Conservation (phyloP, 2,329 filamentous ascomycete species). For the Alternaria gaisen region DNA sequence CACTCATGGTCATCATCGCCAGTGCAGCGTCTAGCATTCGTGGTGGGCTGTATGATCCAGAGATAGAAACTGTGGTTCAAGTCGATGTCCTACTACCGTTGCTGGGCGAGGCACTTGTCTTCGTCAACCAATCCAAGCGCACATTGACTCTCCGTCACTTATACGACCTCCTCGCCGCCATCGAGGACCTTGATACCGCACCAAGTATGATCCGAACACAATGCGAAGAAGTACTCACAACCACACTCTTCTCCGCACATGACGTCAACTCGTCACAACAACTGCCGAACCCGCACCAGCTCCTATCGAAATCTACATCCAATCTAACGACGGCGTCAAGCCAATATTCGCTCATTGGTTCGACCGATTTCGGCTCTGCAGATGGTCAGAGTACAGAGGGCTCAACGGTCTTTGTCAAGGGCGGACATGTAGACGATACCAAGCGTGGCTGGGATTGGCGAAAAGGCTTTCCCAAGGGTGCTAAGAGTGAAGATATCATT, state of each 20-base stretch:
- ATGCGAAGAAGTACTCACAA: constrained; percentile 79
- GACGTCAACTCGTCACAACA: constrained; percentile 45
- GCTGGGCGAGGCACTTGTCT: constrained; percentile 82
- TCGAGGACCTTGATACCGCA: constrained; percentile 82
- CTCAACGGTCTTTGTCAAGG: constrained; percentile 59
- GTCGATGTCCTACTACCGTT: constrained; percentile 86
- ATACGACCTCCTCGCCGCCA: constrained; percentile 76
- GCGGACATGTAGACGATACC: constrained; percentile 48
- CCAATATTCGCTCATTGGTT: constrained; percentile 76
- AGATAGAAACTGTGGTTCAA: constrained; percentile 82
- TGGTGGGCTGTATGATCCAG: constrained; percentile 85
- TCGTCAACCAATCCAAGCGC: constrained; percentile 70
- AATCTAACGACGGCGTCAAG: constrained; percentile 63
- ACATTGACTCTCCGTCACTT: constrained; percentile 77
- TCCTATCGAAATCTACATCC: constrained; percentile 68
- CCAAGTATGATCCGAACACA: constrained; percentile 74
- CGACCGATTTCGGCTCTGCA: constrained; percentile 70
- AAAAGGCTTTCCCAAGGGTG: constrained; percentile 63
- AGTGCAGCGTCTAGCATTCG: constrained; percentile 91
- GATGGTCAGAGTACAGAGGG: constrained; percentile 49
- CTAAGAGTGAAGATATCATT: constrained; percentile 74
- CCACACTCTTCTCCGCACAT: constrained; percentile 76
- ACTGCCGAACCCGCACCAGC: constrained; percentile 23
- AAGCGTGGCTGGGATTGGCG: constrained; percentile 79
- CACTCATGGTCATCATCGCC: constrained; percentile 82